Evolutionary conservation across 1,284 basidiomycete species (phyloP).

Genomic region (Phellopilus nigrolimitatus): DNA sequence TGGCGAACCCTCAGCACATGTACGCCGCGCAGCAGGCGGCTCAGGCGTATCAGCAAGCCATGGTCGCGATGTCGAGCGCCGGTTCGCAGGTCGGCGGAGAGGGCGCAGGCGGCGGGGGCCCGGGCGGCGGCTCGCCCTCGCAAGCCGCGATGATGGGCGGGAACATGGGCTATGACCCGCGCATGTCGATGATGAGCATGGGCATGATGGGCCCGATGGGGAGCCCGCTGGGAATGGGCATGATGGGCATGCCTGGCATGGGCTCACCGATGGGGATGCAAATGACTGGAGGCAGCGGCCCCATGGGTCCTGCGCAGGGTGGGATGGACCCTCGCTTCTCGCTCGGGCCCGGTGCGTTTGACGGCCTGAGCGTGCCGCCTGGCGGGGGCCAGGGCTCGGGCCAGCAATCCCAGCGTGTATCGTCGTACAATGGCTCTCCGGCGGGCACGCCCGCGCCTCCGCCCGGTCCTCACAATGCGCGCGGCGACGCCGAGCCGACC

Average conservation of each 20-base stretch:
- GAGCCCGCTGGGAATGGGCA: slow-evolving; percentile 27
- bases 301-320: slow-evolving; percentile 17
- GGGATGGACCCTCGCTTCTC: slow-evolving; percentile 52
- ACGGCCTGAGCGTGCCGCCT: neutral
- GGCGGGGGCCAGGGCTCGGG: slow-evolving; percentile 8
- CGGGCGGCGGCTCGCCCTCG: slow-evolving; percentile 27
- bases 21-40: slow-evolving; percentile 86
- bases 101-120: slow-evolving; percentile 24
- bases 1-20: slow-evolving; percentile 75
- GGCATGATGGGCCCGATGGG: slow-evolving; percentile 29
- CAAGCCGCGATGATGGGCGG: slow-evolving; percentile 47
- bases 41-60: slow-evolving; percentile 86
- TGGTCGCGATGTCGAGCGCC: slow-evolving; percentile 81
- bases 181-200: slow-evolving; percentile 49
- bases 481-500: neutral
- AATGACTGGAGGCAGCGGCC: slow-evolving; percentile 44
- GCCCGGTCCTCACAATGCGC: neutral
- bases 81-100: slow-evolving; percentile 69
- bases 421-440: slow-evolving; percentile 13
- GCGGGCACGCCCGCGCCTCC: slow-evolving; percentile 5
- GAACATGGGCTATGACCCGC: slow-evolving; percentile 40
- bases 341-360: slow-evolving; percentile 16
- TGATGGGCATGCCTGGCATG: slow-evolving; percentile 27
- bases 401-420: slow-evolving; percentile 12
- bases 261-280: slow-evolving; percentile 39